These are phyloP conservation scores for Nemania abortiva DNA, from an alignment of 2,329 filamentous ascomycete genomes.

Conservation along the genomic window DNA sequence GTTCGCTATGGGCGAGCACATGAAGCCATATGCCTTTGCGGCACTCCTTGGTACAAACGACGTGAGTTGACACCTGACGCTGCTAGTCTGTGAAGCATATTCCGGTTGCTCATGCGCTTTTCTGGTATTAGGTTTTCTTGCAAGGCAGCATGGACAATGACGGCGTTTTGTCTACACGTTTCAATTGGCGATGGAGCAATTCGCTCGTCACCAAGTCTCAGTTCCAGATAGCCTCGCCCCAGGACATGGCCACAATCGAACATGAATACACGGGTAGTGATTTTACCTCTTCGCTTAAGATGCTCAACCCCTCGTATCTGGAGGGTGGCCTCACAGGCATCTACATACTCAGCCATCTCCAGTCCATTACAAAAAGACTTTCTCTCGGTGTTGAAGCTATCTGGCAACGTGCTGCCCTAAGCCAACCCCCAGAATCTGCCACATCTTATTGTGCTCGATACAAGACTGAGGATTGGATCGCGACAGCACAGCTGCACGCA, in stretches of 20 bases:
- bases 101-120: slow-evolving; percentile 19
- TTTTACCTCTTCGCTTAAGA: slow-evolving; percentile 93
- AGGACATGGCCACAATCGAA: slow-evolving; percentile 93
- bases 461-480: slow-evolving; percentile 92
- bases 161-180: slow-evolving; percentile 84
- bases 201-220: slow-evolving; percentile 87
- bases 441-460: slow-evolving; percentile 93
- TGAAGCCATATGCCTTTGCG: slow-evolving; percentile 95
- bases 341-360: slow-evolving; percentile 94
- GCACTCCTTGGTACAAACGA: slow-evolving; percentile 93
- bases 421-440: slow-evolving; percentile 88
- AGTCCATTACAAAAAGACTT: slow-evolving; percentile 88
- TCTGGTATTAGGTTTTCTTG: slow-evolving; percentile 79
- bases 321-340: slow-evolving; percentile 95
- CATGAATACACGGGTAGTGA: slow-evolving; percentile 95
- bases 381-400: slow-evolving; percentile 89
- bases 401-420: slow-evolving; percentile 88
- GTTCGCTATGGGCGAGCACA: slow-evolving; percentile 91
- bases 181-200: slow-evolving; percentile 91
- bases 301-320: slow-evolving; percentile 92
- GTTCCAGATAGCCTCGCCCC: slow-evolving; percentile 78
- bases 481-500: slow-evolving; percentile 88
- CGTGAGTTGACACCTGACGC: slow-evolving; percentile 65
- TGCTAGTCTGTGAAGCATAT: slow-evolving; percentile 4
- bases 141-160: slow-evolving; percentile 97